phyloP scores from a whole-genome alignment of 2,329 filamentous ascomycete genomes.

The Stagonosporopsis vannaccii region DNA sequence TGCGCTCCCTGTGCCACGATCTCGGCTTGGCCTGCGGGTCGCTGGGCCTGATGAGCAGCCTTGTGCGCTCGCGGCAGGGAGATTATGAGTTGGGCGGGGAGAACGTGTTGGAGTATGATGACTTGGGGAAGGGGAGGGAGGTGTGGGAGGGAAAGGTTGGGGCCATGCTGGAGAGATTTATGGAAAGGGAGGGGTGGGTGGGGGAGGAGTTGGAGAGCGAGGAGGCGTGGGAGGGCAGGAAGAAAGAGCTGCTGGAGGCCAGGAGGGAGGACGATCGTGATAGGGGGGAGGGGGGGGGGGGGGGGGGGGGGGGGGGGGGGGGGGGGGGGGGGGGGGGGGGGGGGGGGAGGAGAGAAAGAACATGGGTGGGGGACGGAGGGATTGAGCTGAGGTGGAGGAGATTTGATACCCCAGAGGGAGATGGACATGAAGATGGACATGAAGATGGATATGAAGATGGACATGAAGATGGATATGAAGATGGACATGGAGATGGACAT shows the following conservation, averaged over 20 bases:
- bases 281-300: conserved; percentile 22
- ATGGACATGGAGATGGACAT: not conserved
- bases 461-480: no score
- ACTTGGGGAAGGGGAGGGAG: conserved; percentile 77
- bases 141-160: conserved; percentile 82
- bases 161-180: conserved; percentile 62
- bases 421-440: not conserved
- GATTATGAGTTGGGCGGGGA: conserved; percentile 73
- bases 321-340: conserved; percentile 23
- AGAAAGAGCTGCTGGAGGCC: conserved; percentile 49
- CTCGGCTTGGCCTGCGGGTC: conserved; percentile 83
- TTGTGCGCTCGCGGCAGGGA: conserved; percentile 81
- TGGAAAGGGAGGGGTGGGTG: conserved; percentile 51
- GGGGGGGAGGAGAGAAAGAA: conserved; percentile 22
- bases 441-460: not conserved
- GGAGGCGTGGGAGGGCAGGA: conserved; percentile 47
- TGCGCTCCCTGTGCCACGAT: conserved; percentile 91
- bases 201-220: conserved; percentile 39
- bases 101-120: conserved; percentile 80
- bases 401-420: not conserved
- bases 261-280: conserved; percentile 31
- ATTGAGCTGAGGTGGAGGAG: conserved; percentile 1
- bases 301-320: conserved; percentile 13
- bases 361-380: conserved; percentile 21
- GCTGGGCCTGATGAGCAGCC: conserved; percentile 83